Evolutionary conservation across 2,329 filamentous ascomycete species (phyloP).

Genomic region (Aureobasidium melanogenum): DNA sequence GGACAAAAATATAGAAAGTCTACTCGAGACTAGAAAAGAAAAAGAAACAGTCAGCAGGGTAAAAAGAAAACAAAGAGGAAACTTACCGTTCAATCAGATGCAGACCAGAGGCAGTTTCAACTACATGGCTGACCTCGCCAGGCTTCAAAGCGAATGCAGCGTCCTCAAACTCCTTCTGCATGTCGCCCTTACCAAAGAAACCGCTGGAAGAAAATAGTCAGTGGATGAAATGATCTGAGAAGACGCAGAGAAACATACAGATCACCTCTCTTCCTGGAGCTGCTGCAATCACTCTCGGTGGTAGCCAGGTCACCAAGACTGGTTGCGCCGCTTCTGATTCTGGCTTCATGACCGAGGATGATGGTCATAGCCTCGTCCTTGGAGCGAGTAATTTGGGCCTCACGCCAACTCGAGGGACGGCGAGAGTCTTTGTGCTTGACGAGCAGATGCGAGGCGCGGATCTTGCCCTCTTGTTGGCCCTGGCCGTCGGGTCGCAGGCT

Average conservation of each 20-base stretch:
- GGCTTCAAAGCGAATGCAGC: constrained; percentile 84
- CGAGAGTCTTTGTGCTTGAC: constrained; percentile 89
- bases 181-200: constrained; percentile 88
- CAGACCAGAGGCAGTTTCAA: constrained; percentile 87
- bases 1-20: not conserved
- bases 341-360: constrained; percentile 63
- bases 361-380: constrained; percentile 81
- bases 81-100: constrained; percentile 89
- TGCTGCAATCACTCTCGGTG: constrained; percentile 91
- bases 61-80: not conserved
- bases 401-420: constrained; percentile 85
- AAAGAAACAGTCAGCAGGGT: not conserved
- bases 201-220: constrained; percentile 42
- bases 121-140: constrained; percentile 75
- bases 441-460: constrained; percentile 83
- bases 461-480: constrained; percentile 59
- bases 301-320: constrained; percentile 75
- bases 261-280: constrained; percentile 86
- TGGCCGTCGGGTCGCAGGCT: constrained; percentile 30
- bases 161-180: constrained; percentile 98
- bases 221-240: not conserved
- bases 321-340: constrained; percentile 61
- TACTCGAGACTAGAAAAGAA: constrained; percentile 14
- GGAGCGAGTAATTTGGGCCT: constrained; percentile 76
- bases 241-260: constrained; percentile 44